phyloP scores from a whole-genome alignment of 2,329 filamentous ascomycete species.

The Aspergillus piperis region DNA sequence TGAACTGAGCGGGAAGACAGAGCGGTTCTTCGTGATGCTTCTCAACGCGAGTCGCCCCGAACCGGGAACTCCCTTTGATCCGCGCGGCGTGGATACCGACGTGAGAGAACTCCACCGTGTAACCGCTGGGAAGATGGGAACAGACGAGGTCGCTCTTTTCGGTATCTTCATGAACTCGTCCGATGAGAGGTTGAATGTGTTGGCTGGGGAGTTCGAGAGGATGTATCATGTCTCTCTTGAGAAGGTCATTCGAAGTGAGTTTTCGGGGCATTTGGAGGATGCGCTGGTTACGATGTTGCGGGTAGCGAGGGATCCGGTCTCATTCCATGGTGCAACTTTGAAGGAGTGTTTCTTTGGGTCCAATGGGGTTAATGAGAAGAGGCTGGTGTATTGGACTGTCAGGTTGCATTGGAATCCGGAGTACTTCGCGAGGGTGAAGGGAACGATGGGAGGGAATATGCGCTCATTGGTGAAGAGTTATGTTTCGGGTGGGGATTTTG shows the following conservation, averaged over 20 bases:
- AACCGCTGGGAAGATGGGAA: slow-evolving; percentile 68
- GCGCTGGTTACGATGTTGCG: slow-evolving; percentile 73
- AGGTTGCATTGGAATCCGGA: slow-evolving; percentile 74
- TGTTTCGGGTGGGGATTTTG: slow-evolving; percentile 8
- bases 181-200: slow-evolving; percentile 75
- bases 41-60: slow-evolving; percentile 69
- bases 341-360: slow-evolving; percentile 74
- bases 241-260: slow-evolving; percentile 54
- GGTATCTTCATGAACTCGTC: slow-evolving; percentile 70
- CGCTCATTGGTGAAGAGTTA: not conserved
- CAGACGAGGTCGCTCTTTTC: slow-evolving; percentile 75
- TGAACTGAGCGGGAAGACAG: slow-evolving; percentile 77
- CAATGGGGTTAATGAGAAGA: slow-evolving; percentile 54
- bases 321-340: slow-evolving; percentile 72
- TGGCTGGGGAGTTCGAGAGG: slow-evolving; percentile 68
- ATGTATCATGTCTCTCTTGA: slow-evolving; percentile 61
- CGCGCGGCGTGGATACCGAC: slow-evolving; percentile 70
- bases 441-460: slow-evolving; percentile 43
- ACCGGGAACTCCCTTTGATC: slow-evolving; percentile 68
- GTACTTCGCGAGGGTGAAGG: slow-evolving; percentile 69
- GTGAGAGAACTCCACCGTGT: slow-evolving; percentile 72
- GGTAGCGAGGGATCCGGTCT: slow-evolving; percentile 70
- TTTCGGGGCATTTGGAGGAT: slow-evolving; percentile 80
- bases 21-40: slow-evolving; percentile 78
- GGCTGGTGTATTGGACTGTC: slow-evolving; percentile 40